A percentile compares a stretch with the other conserved stretches of the same genome.
These are phyloP conservation scores for Melaleuca alternifolia DNA, from an alignment of 345 rosid species.

Conservation along the genomic window DNA sequence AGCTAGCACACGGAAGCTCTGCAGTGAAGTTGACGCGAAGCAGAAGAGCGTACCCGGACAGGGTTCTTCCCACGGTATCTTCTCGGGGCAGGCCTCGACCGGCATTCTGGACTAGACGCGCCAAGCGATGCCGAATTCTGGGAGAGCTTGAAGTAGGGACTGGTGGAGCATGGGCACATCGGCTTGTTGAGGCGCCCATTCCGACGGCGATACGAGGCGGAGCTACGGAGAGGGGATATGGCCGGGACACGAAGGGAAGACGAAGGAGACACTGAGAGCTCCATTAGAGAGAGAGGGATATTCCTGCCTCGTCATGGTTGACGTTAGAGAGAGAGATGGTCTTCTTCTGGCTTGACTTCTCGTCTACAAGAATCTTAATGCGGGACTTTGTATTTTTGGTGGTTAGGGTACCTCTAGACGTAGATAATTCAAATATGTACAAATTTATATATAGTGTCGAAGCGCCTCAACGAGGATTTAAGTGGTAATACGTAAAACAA, in stretches of 20 bases:
- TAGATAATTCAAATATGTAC: no score
- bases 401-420: neutral
- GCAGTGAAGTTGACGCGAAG: neutral
- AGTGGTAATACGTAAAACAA: no score
- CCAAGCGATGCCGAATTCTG: conserved; percentile 5
- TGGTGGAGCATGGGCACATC: neutral
- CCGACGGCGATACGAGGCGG: conserved; percentile 1
- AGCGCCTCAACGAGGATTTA: no score
- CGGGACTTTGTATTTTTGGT: neutral
- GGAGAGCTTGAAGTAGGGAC: conserved; percentile 6
- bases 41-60: conserved; percentile 26
- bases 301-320: neutral
- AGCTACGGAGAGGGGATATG: conserved; percentile 3
- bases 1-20: neutral
- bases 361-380: neutral
- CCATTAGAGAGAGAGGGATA: conserved; percentile 9
- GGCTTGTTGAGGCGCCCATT: neutral
- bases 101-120: neutral
- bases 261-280: conserved; percentile 22
- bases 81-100: conserved; percentile 6
- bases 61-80: conserved; percentile 10
- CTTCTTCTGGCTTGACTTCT: neutral
- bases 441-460: no score
- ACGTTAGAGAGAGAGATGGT: neutral
- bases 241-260: conserved; percentile 22